Percentiles rank a stretch among this genome's conserved stretches.
Evolutionary conservation across 2,329 filamentous ascomycete species (phyloP).

Genomic region (Ascochyta rabiei): DNA sequence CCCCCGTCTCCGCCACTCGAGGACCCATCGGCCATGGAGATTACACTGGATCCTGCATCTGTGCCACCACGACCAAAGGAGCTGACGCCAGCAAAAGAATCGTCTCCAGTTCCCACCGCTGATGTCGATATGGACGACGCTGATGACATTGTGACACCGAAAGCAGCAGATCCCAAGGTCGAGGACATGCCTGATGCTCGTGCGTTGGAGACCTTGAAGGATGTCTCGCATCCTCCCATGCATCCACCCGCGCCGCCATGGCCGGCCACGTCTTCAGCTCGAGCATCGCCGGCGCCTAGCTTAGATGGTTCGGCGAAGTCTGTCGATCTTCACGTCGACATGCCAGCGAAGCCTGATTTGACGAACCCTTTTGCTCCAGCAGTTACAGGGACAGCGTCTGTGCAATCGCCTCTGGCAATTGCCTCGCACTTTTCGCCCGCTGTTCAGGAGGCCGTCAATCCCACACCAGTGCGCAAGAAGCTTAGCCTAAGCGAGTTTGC

Average conservation of each 20-base stretch:
- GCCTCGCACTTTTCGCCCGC: constrained; percentile 47
- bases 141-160: constrained; percentile 6
- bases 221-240: constrained; percentile 36
- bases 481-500: constrained; percentile 59
- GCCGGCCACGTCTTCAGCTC: constrained; percentile 25
- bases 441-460: constrained; percentile 51
- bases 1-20: constrained; percentile 34
- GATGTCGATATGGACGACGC: constrained; percentile 29
- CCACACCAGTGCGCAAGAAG: constrained; percentile 55
- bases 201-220: constrained; percentile 20
- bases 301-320: constrained; percentile 21
- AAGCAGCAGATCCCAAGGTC: constrained; percentile 44
- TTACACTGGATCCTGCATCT: constrained; percentile 26
- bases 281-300: constrained; percentile 19
- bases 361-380: constrained; percentile 30
- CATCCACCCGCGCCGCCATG: constrained; percentile 45
- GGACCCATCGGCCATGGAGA: constrained; percentile 36
- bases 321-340: constrained; percentile 35
- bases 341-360: constrained; percentile 38
- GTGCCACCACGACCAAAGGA: constrained; percentile 27
- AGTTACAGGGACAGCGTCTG: constrained; percentile 27
- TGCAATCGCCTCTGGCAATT: constrained; percentile 39
- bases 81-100: constrained; percentile 33
- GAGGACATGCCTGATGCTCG: constrained; percentile 42
- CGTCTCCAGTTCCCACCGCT: constrained; percentile 21